Conservation (phyloP, 192 early-diverging fungal species). For the Chytriomyces sp. region DNA sequence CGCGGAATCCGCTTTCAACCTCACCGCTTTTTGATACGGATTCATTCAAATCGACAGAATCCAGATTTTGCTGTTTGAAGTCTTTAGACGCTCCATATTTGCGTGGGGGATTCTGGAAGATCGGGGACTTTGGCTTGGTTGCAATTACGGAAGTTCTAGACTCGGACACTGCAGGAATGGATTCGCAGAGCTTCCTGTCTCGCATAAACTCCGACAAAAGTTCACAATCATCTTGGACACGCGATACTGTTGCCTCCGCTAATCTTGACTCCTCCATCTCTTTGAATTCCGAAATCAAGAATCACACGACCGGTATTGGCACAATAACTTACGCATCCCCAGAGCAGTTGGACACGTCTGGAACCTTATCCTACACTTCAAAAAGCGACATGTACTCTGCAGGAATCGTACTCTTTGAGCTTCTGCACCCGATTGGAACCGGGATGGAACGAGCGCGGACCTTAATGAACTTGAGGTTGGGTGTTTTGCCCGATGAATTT, state of each 20-base stretch:
- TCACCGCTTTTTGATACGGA: too few species aligned
- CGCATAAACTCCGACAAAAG: neutral
- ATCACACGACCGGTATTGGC: conserved; percentile 66
- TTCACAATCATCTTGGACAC: neutral
- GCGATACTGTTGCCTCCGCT: neutral
- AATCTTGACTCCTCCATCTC: neutral
- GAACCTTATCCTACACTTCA: conserved; percentile 42
- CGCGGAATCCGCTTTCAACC: too few species aligned
- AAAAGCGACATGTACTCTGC: conserved; percentile 89
- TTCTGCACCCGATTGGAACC: conserved; percentile 86
- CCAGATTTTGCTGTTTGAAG: neutral
- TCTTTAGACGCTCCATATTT: neutral
- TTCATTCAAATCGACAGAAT: too few species aligned
- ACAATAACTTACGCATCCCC: conserved; percentile 85
- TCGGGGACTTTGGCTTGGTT: conserved; percentile 98
- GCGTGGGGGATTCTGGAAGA: conserved; percentile 66
- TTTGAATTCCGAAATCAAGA: neutral
- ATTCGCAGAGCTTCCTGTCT: neutral
- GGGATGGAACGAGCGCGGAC: conserved; percentile 85
- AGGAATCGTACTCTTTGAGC: conserved; percentile 95
- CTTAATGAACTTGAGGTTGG: conserved; percentile 64
- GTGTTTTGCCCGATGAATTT: conserved; percentile 72
- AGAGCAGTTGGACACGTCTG: conserved; percentile 65
- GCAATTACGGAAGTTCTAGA: conserved; percentile 55
- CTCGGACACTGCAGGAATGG: neutral